These are phyloP conservation scores for Neonectria punicea DNA, from an alignment of 2,329 filamentous ascomycete genomes.

Conservation along the genomic window DNA sequence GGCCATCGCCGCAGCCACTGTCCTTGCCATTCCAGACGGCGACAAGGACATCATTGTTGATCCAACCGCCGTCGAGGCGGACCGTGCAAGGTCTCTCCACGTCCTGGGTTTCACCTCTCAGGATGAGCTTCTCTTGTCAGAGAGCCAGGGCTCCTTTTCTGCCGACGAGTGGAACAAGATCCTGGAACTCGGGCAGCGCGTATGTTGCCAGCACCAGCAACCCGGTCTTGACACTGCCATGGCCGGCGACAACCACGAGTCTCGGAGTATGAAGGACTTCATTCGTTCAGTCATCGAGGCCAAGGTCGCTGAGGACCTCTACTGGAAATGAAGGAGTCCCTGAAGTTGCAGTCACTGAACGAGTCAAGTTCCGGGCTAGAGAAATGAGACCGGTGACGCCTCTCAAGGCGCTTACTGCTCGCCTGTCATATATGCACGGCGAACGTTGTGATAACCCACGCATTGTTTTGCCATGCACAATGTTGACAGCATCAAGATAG, in stretches of 20 bases:
- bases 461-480: constrained; percentile 10
- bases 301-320: constrained; percentile 63
- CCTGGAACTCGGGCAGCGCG: constrained; percentile 69
- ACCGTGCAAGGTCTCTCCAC: constrained; percentile 76
- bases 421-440: constrained; percentile 11
- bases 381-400: constrained; percentile 17
- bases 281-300: constrained; percentile 69
- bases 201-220: constrained; percentile 66
- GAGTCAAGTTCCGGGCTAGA: constrained; percentile 16
- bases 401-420: constrained; percentile 22
- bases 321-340: constrained; percentile 62
- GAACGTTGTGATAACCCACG: constrained; percentile 1
- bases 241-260: constrained; percentile 55
- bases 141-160: constrained; percentile 84
- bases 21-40: constrained; percentile 67
- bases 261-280: constrained; percentile 67
- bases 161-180: constrained; percentile 80
- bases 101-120: constrained; percentile 84
- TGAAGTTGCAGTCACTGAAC: constrained; percentile 15
- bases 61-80: constrained; percentile 71
- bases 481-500: constrained; percentile 1
- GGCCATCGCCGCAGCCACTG: constrained; percentile 73
- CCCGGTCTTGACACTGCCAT: constrained; percentile 56
- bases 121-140: constrained; percentile 77
- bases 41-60: constrained; percentile 61